Conservation (phyloP, 768 basidiomycete species). For the Agrocybe praecox region DNA sequence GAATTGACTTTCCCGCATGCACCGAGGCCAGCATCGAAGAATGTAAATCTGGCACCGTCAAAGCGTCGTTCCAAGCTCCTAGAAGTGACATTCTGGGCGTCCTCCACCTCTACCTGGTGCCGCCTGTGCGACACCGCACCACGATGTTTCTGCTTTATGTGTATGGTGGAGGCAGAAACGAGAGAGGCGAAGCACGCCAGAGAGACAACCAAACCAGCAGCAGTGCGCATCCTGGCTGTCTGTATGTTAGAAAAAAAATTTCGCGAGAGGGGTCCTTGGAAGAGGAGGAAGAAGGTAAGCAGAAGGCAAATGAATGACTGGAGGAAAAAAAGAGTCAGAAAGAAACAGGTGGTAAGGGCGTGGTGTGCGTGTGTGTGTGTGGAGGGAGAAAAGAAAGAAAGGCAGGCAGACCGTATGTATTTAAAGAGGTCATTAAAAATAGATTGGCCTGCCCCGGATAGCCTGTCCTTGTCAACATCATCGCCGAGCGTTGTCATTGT, state of each 20-base stretch:
- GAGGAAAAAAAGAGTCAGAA: conserved; percentile 2
- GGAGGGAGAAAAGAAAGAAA: neutral
- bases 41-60: conserved; percentile 49
- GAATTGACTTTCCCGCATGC: conserved; percentile 31
- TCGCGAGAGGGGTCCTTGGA: neutral
- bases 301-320: conserved; percentile 15
- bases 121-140: neutral
- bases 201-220: conserved; percentile 11
- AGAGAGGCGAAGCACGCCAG: conserved; percentile 9
- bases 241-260: neutral
- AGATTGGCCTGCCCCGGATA: neutral
- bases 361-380: conserved; percentile 15
- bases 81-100: conserved; percentile 15
- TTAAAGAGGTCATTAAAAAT: neutral
- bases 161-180: conserved; percentile 4
- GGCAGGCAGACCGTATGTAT: conserved; percentile 3
- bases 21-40: conserved; percentile 43
- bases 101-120: neutral
- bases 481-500: neutral
- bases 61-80: conserved; percentile 41
- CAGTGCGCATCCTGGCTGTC: conserved; percentile 6
- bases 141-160: conserved; percentile 7
- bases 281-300: neutral
- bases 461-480: neutral
- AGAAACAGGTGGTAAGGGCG: conserved; percentile 19